Evolutionary conservation across 441 rosid genomes (phyloP).

Genomic region (Theobroma grandiflorum): DNA sequence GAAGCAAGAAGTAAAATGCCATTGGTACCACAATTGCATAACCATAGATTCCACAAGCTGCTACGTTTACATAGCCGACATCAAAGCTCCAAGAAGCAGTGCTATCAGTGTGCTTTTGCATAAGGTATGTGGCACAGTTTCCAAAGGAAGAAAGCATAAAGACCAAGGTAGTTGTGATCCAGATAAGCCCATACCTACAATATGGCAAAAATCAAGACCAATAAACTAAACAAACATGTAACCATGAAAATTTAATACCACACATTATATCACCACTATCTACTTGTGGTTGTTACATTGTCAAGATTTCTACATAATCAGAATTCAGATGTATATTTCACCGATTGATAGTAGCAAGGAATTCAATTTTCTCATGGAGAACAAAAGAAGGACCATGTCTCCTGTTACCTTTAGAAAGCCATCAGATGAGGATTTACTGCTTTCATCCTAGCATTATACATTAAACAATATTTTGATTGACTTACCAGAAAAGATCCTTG

Average conservation of each 20-base stretch:
- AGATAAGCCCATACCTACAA: slow-evolving; percentile 84
- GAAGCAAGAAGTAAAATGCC: slow-evolving; percentile 84
- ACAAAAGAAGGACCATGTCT: neutral
- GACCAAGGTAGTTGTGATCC: slow-evolving; percentile 93
- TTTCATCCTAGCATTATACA: slow-evolving; percentile 9
- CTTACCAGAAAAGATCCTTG: slow-evolving; percentile 13
- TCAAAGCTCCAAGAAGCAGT: slow-evolving; percentile 81
- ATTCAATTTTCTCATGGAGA: neutral
- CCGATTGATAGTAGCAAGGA: neutral
- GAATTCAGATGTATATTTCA: slow-evolving; percentile 3
- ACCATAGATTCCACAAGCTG: slow-evolving; percentile 69
- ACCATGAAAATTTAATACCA: neutral
- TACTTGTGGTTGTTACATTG: neutral
- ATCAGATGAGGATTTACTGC: neutral
- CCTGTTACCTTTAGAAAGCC: neutral
- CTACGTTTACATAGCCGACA: slow-evolving; percentile 82
- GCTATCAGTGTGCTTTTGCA: slow-evolving; percentile 56
- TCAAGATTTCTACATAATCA: slow-evolving; percentile 10
- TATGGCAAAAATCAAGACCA: slow-evolving; percentile 22
- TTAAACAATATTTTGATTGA: neutral
- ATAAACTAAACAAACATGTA: slow-evolving; percentile 14
- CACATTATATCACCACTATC: neutral
- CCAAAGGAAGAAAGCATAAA: slow-evolving; percentile 85
- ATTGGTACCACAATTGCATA: slow-evolving; percentile 81
- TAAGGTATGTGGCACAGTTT: slow-evolving; percentile 87